These are phyloP conservation scores for Kodamaea arcana DNA, from an alignment of 1,139 yeast species.

Conservation along the genomic window DNA sequence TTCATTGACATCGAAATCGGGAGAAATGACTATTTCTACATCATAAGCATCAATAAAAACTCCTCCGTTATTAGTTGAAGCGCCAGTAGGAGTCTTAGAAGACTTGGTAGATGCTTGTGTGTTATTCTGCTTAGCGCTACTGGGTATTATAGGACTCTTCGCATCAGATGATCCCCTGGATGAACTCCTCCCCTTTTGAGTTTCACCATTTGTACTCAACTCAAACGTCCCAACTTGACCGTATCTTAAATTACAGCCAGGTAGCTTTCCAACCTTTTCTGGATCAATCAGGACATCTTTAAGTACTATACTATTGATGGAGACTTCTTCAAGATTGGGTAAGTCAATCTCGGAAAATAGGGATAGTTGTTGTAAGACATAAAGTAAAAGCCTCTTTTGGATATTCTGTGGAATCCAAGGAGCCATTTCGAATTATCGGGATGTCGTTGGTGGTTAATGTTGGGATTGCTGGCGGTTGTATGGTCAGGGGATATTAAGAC, in stretches of 20 bases:
- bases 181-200: background rate
- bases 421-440: conserved; percentile 35
- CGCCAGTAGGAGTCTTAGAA: background rate
- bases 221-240: conserved; percentile 59
- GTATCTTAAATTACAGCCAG: conserved; percentile 61
- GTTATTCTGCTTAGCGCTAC: background rate
- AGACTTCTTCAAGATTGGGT: conserved; percentile 72
- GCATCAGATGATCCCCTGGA: background rate
- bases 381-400: conserved; percentile 74
- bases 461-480: too few relatives aligned
- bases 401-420: conserved; percentile 82
- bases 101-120: background rate
- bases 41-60: conserved; percentile 58
- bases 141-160: background rate
- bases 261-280: conserved; percentile 59
- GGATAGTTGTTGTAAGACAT: conserved; percentile 78
- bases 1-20: conserved; percentile 31
- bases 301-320: conserved; percentile 52
- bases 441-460: too few relatives aligned
- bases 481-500: too few relatives aligned
- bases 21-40: conserved; percentile 54
- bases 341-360: conserved; percentile 78
- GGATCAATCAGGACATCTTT: conserved; percentile 69
- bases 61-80: conserved; percentile 46
- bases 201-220: conserved; percentile 16